Evolutionary conservation across 768 basidiomycete species (phyloP).

Genomic region (Auriculariales sp.): DNA sequence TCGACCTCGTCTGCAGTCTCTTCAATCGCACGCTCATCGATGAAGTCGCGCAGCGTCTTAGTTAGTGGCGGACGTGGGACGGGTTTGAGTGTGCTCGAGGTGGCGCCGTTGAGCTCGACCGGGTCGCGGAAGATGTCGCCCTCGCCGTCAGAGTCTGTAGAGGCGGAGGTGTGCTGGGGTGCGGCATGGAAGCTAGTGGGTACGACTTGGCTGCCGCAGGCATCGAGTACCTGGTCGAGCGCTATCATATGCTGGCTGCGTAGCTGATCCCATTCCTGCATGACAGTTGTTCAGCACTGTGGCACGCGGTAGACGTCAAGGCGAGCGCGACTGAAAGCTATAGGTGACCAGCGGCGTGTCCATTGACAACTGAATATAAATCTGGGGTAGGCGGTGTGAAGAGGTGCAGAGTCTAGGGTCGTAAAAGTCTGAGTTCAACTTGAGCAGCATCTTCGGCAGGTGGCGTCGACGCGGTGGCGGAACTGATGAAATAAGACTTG

Average conservation of each 20-base stretch:
- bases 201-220: conserved; percentile 55
- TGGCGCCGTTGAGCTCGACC: background rate
- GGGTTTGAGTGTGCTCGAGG: conserved; percentile 18
- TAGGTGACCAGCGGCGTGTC: too few relatives aligned
- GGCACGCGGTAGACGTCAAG: too few relatives aligned
- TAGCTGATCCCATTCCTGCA: conserved; percentile 56
- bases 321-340: too few relatives aligned
- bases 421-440: too few relatives aligned
- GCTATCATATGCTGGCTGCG: conserved; percentile 45
- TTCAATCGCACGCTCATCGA: conserved; percentile 71
- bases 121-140: conserved; percentile 9
- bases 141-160: conserved; percentile 28
- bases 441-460: too few relatives aligned
- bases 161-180: conserved; percentile 37
- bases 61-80: conserved; percentile 27
- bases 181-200: conserved; percentile 70
- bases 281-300: background rate
- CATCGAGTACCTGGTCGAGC: conserved; percentile 57
- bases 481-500: too few relatives aligned
- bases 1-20: conserved; percentile 63
- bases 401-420: too few relatives aligned
- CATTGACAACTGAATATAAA: too few relatives aligned
- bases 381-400: too few relatives aligned
- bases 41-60: conserved; percentile 73
- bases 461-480: too few relatives aligned